Conservation (phyloP, 2,329 filamentous ascomycete species). For the Colletotrichum gigasporum region DNA sequence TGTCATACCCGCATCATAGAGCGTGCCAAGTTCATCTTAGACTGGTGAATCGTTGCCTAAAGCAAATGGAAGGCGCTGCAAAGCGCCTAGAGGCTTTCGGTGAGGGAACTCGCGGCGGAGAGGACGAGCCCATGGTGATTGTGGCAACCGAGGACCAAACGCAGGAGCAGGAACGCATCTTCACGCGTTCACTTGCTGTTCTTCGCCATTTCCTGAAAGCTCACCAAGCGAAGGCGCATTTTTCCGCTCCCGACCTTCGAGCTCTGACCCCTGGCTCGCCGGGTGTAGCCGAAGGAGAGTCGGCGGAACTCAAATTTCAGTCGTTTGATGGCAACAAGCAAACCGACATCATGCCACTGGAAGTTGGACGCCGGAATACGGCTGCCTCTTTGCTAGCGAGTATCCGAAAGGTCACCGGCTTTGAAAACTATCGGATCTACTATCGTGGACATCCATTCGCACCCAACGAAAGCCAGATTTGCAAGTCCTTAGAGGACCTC, state of each 20-base stretch:
- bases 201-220: constrained; percentile 73
- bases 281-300: constrained; percentile 67
- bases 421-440: constrained; percentile 79
- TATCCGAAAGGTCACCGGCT: constrained; percentile 75
- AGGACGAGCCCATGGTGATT: constrained; percentile 64
- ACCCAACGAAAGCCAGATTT: constrained; percentile 66
- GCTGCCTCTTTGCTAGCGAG: constrained; percentile 74
- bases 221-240: constrained; percentile 69
- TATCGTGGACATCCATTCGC: constrained; percentile 73
- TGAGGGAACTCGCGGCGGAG: constrained; percentile 51
- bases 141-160: constrained; percentile 58
- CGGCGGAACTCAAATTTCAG: constrained; percentile 77
- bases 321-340: constrained; percentile 71
- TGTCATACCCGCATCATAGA: constrained; percentile 57
- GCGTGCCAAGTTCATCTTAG: constrained; percentile 71
- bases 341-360: constrained; percentile 68
- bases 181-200: constrained; percentile 75
- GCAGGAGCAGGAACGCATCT: constrained; percentile 67
- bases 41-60: constrained; percentile 78
- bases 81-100: constrained; percentile 60
- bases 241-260: constrained; percentile 66
- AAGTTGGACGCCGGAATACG: constrained; percentile 77
- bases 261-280: constrained; percentile 61
- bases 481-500: constrained; percentile 74
- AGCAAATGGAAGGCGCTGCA: constrained; percentile 73